Conservation (phyloP, 2,329 filamentous ascomycete genomes). For the Sporothrix globosa region DNA sequence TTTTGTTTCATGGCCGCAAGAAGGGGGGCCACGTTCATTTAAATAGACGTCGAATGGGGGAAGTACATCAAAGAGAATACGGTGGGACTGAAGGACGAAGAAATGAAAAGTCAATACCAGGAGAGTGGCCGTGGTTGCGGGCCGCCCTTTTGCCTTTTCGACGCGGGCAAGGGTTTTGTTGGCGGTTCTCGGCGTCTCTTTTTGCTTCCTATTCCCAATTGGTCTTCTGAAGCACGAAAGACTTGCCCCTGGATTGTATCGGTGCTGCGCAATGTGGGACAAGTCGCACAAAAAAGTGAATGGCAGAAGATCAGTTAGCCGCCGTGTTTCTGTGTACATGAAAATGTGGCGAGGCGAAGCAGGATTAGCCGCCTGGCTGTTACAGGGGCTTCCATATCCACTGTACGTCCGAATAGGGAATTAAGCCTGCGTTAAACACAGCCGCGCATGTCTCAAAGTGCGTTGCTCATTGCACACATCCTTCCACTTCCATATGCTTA, state of each 20-base stretch:
- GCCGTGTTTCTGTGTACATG: not conserved
- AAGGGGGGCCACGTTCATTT: not conserved
- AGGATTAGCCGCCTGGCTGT: constrained; percentile 23
- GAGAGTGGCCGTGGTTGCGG: not conserved
- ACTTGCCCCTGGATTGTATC: not conserved
- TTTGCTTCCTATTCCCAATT: not conserved
- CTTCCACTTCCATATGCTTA: too few species aligned
- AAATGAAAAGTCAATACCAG: not conserved
- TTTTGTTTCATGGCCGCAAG: constrained; percentile 25
- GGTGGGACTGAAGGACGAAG: not conserved
- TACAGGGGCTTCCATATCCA: not conserved
- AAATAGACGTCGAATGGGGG: not conserved
- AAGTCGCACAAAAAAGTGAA: not conserved
- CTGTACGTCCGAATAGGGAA: constrained; percentile 6
- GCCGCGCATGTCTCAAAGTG: too few species aligned
- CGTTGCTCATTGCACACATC: too few species aligned
- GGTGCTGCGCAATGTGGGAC: too few species aligned
- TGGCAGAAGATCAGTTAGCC: constrained; percentile 14
- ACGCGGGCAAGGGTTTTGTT: not conserved
- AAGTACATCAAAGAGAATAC: not conserved
- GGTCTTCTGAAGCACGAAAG: not conserved
- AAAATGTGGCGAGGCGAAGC: not conserved
- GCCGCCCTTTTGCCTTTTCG: not conserved
- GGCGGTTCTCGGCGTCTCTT: not conserved
- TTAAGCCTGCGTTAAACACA: not conserved